Conservation (phyloP, 2,329 filamentous ascomycete genomes). For the Colletotrichum camelliae region DNA sequence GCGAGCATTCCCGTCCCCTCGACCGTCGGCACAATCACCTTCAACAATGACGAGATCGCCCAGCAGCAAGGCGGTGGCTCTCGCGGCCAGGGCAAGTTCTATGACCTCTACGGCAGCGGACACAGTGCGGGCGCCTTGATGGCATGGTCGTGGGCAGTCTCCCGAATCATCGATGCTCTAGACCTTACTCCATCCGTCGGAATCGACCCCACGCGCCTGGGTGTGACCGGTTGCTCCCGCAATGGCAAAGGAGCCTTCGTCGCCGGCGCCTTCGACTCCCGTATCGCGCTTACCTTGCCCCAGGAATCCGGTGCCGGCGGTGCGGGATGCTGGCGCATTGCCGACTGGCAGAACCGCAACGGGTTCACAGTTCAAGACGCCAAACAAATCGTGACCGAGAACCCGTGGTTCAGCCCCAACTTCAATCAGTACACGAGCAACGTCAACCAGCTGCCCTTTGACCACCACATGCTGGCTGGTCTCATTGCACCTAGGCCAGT, state of each 20-base stretch:
- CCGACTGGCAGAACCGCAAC: conserved; percentile 38
- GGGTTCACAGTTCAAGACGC: conserved; percentile 55
- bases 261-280: conserved; percentile 51
- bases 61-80: conserved; percentile 36
- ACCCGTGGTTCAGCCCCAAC: conserved; percentile 55
- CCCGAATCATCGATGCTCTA: conserved; percentile 53
- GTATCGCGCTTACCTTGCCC: conserved; percentile 53
- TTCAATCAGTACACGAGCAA: conserved; percentile 60
- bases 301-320: conserved; percentile 57
- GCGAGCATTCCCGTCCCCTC: conserved; percentile 50
- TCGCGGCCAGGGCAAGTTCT: conserved; percentile 54
- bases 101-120: conserved; percentile 50
- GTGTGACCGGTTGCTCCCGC: conserved; percentile 56
- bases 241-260: conserved; percentile 58
- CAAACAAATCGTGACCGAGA: conserved; percentile 55
- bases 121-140: conserved; percentile 51
- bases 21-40: conserved; percentile 51
- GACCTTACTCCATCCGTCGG: conserved; percentile 39
- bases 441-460: conserved; percentile 49
- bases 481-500: conserved; percentile 55
- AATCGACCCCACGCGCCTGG: conserved; percentile 41
- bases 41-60: conserved; percentile 56
- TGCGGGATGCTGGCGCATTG: conserved; percentile 52
- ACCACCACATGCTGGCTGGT: conserved; percentile 58
- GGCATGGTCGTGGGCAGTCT: conserved; percentile 56